Base-by-base conservation (phyloP, 2,329 filamentous ascomycete genomes). In the Alternaria brassicae region DNA sequence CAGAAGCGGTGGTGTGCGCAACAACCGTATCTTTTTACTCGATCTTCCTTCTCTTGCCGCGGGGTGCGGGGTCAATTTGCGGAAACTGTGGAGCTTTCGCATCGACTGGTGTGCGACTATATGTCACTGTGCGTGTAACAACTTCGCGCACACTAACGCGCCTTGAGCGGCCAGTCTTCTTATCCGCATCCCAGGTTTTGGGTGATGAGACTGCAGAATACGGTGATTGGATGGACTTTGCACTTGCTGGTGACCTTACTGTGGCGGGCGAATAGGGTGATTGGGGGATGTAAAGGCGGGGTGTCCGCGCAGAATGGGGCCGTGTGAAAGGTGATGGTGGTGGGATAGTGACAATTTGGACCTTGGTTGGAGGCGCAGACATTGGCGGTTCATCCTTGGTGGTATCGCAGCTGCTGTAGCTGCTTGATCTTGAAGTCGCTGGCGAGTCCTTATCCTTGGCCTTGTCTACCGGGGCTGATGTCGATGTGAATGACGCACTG, bases 51-150 rank as follows among this genome's bases (percentile, higher is more conserved):
- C 93, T 88, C 85, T 97, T 98, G 65, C 93, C 93, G 78, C 93
- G 93, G 7, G 93, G 94, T 36, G 93, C 92, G 23, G 93, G 91
- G 66, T 93, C 91, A 81, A 98, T 91, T 66, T 89, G 84, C n/a
- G 74, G 73, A 61, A 76, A 77, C 61, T 88, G 68, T 37, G 75
- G 73, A 52, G 73, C 72, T 58, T 73, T 72, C 52, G 70, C 74
- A 47, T 79, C 74, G 53, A 78, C 65, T 36, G 80, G 78, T 74
- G 84, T 74, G 53, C 83, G 80, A 71, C 91, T 96, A 79, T 96
- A 97, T 39, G 92, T 97, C 60, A 97, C 91, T 15, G 93, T 97
- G 68, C 93, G 86, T n/a, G 93, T 97, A 53, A 97, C 91, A 4
- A 97, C 92, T 77, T 97, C 93, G 54, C 92, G 85, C 58, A 97